These are phyloP conservation scores for Lasiosphaeris hirsuta DNA, from an alignment of 495 filamentous ascomycete species.

Conservation along the genomic window DNA sequence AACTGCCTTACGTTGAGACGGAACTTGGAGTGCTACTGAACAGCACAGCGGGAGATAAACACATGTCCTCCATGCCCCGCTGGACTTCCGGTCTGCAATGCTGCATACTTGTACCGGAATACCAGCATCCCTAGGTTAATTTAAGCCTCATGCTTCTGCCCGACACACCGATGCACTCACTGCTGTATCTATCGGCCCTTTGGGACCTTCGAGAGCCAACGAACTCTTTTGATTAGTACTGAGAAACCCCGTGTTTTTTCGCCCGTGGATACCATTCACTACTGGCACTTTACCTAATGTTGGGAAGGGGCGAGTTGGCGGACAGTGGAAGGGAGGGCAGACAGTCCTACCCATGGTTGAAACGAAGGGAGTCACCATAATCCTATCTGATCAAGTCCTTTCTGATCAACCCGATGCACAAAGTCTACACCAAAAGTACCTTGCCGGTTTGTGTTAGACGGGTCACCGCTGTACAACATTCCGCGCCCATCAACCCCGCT, in stretches of 20 bases:
- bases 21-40: too few species aligned
- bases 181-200: not conserved
- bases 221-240: too few species aligned
- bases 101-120: not conserved
- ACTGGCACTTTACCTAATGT: not conserved
- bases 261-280: too few species aligned
- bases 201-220: too few species aligned
- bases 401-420: not conserved
- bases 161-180: not conserved
- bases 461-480: not conserved
- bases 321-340: not conserved
- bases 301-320: not conserved
- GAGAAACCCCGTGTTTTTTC: too few species aligned
- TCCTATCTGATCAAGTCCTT: too few species aligned
- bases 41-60: not conserved
- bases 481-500: not conserved
- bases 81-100: not conserved
- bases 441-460: conserved; percentile 2
- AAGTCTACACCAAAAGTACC: not conserved
- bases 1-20: too few species aligned
- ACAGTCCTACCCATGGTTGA: too few species aligned
- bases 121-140: not conserved
- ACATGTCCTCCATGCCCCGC: not conserved
- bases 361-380: too few species aligned
- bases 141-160: not conserved